Evolutionary conservation across 495 filamentous ascomycete species (phyloP).

Genomic region (Cercophora newfieldiana): DNA sequence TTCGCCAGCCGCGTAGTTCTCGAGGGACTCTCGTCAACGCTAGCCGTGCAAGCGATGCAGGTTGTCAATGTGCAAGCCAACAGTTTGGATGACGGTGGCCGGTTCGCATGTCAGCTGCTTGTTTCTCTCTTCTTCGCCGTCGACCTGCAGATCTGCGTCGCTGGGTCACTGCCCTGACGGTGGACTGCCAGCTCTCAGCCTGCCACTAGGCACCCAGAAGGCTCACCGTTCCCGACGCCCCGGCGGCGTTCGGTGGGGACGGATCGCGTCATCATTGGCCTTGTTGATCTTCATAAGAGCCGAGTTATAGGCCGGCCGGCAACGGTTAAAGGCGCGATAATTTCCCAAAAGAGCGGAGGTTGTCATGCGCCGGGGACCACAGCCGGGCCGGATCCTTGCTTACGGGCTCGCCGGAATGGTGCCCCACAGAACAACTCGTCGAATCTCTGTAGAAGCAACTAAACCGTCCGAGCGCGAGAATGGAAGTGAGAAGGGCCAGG

Average conservation of each 20-base stretch:
- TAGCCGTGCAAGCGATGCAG: slow-evolving; percentile 1
- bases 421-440: slow-evolving; percentile 43
- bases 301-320: slow-evolving; percentile 39
- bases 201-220: background rate
- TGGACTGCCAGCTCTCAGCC: background rate
- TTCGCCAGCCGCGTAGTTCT: background rate
- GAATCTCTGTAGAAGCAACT: slow-evolving; percentile 42
- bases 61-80: slow-evolving; percentile 12
- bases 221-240: slow-evolving; percentile 12
- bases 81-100: background rate
- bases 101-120: background rate
- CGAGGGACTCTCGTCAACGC: background rate
- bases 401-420: slow-evolving; percentile 30
- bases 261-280: slow-evolving; percentile 44
- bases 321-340: slow-evolving; percentile 43
- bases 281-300: slow-evolving; percentile 43
- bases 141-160: slow-evolving; percentile 10
- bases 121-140: background rate
- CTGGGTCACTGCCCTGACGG: background rate
- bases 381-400: slow-evolving; percentile 15
- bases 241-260: slow-evolving; percentile 20
- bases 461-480: slow-evolving; percentile 28
- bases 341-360: slow-evolving; percentile 45
- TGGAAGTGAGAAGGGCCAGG: slow-evolving; percentile 19
- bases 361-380: slow-evolving; percentile 42